Evolutionary conservation across 2,329 filamentous ascomycete species (phyloP).

Genomic region (Colletotrichum tofieldiae): DNA sequence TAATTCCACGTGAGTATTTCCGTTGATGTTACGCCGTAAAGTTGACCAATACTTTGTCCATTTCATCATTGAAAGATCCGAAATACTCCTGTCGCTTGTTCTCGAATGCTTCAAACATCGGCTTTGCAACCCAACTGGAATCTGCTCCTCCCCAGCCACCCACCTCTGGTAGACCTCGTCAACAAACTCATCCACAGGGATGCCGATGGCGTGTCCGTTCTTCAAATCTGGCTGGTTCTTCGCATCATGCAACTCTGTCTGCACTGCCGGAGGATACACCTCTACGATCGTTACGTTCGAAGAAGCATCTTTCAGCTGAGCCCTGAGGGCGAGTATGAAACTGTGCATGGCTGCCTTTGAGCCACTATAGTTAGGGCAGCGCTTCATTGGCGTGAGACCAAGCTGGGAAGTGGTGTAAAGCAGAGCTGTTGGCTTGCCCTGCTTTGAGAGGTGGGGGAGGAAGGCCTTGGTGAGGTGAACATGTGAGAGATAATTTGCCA

Average conservation of each 20-base stretch:
- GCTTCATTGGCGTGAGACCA: constrained; percentile 31
- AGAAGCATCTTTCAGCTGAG: constrained; percentile 37
- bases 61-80: constrained; percentile 13
- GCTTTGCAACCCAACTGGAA: constrained; percentile 12
- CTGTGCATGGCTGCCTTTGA: constrained; percentile 49
- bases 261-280: constrained; percentile 50
- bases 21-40: constrained; percentile 47
- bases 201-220: constrained; percentile 48
- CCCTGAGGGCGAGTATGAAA: constrained; percentile 46
- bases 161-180: constrained; percentile 62
- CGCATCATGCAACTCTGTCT: constrained; percentile 41
- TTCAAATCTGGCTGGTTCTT: constrained; percentile 27
- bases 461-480: constrained; percentile 49
- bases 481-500: constrained; percentile 50
- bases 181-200: constrained; percentile 57
- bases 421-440: constrained; percentile 37
- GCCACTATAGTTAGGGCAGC: constrained; percentile 48
- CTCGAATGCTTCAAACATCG: constrained; percentile 27
- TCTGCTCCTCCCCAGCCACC: constrained; percentile 57
- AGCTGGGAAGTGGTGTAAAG: constrained; percentile 45
- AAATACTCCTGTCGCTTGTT: constrained; percentile 16
- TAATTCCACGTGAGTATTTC: not conserved
- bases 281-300: constrained; percentile 46
- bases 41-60: constrained; percentile 11
- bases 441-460: constrained; percentile 47